Evolutionary conservation across 192 early-diverging fungal genomes (phyloP), one percentile per base, ranked within the genome.

Genomic region (Coemansia sp.): DNA sequence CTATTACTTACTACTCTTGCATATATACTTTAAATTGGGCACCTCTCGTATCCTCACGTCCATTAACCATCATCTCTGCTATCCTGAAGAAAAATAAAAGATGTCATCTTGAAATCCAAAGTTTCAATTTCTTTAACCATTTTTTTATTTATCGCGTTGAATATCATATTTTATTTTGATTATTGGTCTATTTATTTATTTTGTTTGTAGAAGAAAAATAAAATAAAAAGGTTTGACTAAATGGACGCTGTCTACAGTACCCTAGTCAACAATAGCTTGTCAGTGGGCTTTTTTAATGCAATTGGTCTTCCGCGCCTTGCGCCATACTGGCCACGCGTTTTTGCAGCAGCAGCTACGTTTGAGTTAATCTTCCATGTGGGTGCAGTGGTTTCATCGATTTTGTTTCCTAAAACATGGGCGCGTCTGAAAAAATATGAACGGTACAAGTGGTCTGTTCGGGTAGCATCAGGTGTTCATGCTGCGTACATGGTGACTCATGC

Each of bases 391-490:
- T 76, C 82, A 14, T 78, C 83, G 0, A 9, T 76, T 28, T 11
- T 90, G 0, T 85, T 88, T 49, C 78, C 85, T 23, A 65, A 54
- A 5, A 81, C 79, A 10, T 90, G 83, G 59, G 73, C 59, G 8
- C 78, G 67, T 29, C 60, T 90, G 22, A 70, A 72, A 36, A 80
- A 81, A 6, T 36, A 68, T 9, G 72, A 80, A 32, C 50, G 53
- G 46, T 63, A 81, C 54, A 83, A 88, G 60, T 88, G 85, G 83
- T 59, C 70, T 53, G 78, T 96, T 18, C 91, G 91, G 64, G 78
- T 85, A 26, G 84, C 85, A n/a, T 92, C 92, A 0, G 75, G 73
- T 9, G 58, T 77, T 19, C 87, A 93, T 66, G 83, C 89, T 19
- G 56, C 82, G 11, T 56, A 79, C 17, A 83, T 91, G 35, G 73